phyloP scores from a whole-genome alignment of 1,139 yeast species.

The Debaryomyces psychrophilus region DNA sequence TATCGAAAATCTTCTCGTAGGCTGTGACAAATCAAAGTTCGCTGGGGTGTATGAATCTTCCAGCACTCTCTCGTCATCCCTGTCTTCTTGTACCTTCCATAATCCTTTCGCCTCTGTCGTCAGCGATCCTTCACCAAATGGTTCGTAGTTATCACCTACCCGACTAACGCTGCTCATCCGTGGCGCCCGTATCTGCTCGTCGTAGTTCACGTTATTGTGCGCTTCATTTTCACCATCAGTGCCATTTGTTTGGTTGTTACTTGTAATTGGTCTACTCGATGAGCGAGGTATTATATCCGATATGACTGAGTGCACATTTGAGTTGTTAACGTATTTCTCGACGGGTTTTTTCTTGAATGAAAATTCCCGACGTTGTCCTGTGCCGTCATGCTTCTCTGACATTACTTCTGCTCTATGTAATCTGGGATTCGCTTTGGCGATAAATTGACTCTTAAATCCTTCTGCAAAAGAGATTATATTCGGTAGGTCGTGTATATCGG shows the following conservation, averaged over 20 bases:
- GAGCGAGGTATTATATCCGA: constrained; percentile 33
- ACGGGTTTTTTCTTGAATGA: constrained; percentile 46
- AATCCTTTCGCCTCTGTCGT: constrained; percentile 5
- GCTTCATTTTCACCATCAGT: constrained; percentile 9
- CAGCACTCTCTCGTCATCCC: background rate
- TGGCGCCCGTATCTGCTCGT: constrained; percentile 50
- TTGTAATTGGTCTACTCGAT: background rate
- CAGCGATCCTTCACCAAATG: background rate
- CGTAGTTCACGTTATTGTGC: constrained; percentile 38
- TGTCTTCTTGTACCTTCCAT: constrained; percentile 7
- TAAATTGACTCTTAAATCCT: background rate
- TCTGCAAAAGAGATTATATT: constrained; percentile 1
- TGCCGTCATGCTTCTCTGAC: constrained; percentile 6
- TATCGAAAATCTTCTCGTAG: constrained; percentile 34
- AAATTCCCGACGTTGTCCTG: constrained; percentile 33
- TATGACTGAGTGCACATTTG: constrained; percentile 31
- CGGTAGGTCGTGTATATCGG: constrained; percentile 7
- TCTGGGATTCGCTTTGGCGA: background rate
- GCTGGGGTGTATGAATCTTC: constrained; percentile 41
- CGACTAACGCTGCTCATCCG: constrained; percentile 37
- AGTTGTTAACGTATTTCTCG: constrained; percentile 17
- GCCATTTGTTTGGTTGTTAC: background rate
- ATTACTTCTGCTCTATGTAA: background rate
- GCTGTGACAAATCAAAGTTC: constrained; percentile 41
- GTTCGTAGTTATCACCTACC: background rate